Conservation (phyloP, 805 yeast species). For the Nakazawaea wickerhamii region DNA sequence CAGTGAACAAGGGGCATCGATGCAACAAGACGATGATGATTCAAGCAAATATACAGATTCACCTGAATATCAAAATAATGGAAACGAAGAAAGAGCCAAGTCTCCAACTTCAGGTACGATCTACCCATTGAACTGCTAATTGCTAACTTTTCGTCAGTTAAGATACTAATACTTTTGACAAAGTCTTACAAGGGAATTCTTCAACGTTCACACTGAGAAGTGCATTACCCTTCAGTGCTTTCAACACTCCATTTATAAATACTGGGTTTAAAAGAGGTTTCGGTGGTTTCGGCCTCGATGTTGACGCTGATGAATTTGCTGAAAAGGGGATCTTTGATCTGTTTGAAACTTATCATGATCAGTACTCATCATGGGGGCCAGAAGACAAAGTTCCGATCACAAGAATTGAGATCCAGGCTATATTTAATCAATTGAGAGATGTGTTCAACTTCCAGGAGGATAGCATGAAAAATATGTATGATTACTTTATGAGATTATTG, state of each 20-base stretch:
- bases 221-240: conserved; percentile 31
- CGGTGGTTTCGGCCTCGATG: conserved; percentile 17
- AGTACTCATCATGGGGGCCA: conserved; percentile 51
- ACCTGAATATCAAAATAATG: conserved; percentile 7
- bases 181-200: not conserved
- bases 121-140: not conserved
- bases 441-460: conserved; percentile 69
- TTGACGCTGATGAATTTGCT: conserved; percentile 32
- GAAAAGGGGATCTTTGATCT: conserved; percentile 37
- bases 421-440: conserved; percentile 45
- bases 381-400: conserved; percentile 40
- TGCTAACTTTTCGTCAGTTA: not conserved
- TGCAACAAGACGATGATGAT: conserved; percentile 1
- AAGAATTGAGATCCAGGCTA: conserved; percentile 48
- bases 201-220: conserved; percentile 11
- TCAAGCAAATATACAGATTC: conserved; percentile 11
- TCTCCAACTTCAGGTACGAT: conserved; percentile 5
- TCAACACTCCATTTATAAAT: conserved; percentile 37
- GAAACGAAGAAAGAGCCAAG: not conserved
- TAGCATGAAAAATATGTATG: conserved; percentile 61
- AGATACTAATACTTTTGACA: not conserved
- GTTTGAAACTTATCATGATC: conserved; percentile 40
- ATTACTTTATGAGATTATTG: conserved; percentile 47
- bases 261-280: conserved; percentile 31
- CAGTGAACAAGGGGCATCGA: not conserved